Evolutionary conservation across 352 stramenopile genomes (phyloP), one percentile per base, ranked within the genome.

Genomic region (Globisporangium nagaii): DNA sequence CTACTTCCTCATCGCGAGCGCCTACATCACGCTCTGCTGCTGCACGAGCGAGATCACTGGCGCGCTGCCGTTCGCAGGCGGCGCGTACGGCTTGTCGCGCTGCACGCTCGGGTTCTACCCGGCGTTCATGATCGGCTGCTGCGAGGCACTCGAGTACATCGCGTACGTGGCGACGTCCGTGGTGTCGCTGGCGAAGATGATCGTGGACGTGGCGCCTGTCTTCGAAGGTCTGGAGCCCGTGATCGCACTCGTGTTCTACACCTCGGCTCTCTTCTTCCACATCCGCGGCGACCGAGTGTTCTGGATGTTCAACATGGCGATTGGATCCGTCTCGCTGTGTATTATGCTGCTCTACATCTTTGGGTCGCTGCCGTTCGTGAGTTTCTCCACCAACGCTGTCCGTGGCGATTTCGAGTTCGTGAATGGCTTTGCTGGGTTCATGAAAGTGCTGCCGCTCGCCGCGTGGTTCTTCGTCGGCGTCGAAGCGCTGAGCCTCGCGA

Each of bases 81-180:
- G 57, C 11, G 52, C 37, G 35, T 59, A 59, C 17, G 41, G 41
- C 6, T 11, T 59, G 0, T 43, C 41, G 11, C 12, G 41, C 2
- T 59, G 52, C 50, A 68, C 63, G 11, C 30, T 67, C 25, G 53
- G 41, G 3, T 52, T 59, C 31, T 52, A 27, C 4, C 22, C 35
- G 24, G 56, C 31, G 1, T 75, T 73, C 32, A 45, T 69, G 35
- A 66, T 53, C 22, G 66, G 68, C 22, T 79, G 76, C 41, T 71
- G 51, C 19, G 70, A 75, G 32, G 57, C 64, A 9, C 58, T 79
- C n/a, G 64, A 75, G 42, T 74, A 76, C 42, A 74, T 73, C 30
- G 53, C 63, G 53, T 79, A 76, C 56, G 70, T 79, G 27, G 62
- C 68, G 19, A 44, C 64, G 0, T 64, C 60, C 5, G n/a, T 68